Conservation (phyloP, 2,329 filamentous ascomycete species). For the Aspergillus ruber region DNA sequence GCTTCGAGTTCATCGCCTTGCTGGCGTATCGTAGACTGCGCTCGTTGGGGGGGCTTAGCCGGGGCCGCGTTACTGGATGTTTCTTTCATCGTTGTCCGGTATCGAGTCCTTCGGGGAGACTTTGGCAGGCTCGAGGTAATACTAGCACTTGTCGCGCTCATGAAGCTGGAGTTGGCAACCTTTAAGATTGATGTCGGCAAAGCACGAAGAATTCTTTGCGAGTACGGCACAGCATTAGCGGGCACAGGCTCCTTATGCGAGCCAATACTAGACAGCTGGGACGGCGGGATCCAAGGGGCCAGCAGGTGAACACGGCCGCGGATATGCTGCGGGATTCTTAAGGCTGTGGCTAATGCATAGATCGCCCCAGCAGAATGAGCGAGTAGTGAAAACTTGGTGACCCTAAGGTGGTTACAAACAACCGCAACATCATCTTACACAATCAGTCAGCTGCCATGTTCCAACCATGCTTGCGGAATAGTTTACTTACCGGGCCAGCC, state of each 20-base stretch:
- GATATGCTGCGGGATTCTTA: constrained; percentile 94
- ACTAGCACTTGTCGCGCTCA: constrained; percentile 82
- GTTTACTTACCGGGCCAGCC: constrained; percentile 76
- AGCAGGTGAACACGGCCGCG: constrained; percentile 89
- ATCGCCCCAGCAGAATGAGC: constrained; percentile 97
- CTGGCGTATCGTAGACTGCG: constrained; percentile 12
- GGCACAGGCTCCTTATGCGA: constrained; percentile 69
- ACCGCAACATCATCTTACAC: constrained; percentile 71
- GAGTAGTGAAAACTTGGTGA: constrained; percentile 91
- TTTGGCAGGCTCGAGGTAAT: constrained; percentile 73
- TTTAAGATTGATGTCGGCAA: constrained; percentile 86
- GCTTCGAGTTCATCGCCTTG: constrained; percentile 13
- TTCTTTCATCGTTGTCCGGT: constrained; percentile 44
- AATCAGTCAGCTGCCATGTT: constrained; percentile 4
- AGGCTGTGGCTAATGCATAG: constrained; percentile 87
- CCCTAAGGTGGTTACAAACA: constrained; percentile 85
- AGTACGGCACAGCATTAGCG: constrained; percentile 79
- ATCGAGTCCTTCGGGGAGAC: constrained; percentile 54
- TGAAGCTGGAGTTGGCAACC: constrained; percentile 91
- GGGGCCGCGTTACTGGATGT: constrained; percentile 40
- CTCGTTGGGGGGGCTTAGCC: constrained; percentile 43
- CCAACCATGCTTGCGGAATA: not conserved
- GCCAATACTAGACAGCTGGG: constrained; percentile 76
- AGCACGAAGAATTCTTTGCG: constrained; percentile 82
- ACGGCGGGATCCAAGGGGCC: constrained; percentile 87